Evolutionary conservation across 2,329 filamentous ascomycete genomes (phyloP), one percentile per base, ranked within the genome.

Genomic region (Ophiostoma sp.): DNA sequence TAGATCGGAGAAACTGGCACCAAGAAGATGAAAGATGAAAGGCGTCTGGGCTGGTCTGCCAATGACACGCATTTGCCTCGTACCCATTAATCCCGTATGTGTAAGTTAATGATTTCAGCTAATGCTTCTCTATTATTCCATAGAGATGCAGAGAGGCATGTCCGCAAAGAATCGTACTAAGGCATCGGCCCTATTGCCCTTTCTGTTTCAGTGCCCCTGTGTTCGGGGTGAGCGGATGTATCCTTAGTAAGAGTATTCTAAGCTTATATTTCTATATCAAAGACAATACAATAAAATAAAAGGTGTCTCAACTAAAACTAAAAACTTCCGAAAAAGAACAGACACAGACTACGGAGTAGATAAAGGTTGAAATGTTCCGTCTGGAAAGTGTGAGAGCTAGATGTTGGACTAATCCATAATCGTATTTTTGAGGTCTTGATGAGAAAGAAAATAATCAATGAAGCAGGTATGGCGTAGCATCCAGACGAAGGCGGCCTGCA

Each of bases 111-210:
- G 49, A 27, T 55, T n/a, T 27, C 27, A 27, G 18, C 49, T 55
- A 55, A n/a, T 55, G 18, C 49, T 55, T 55, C 49, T 55, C 18
- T 55, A 27, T 2, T 55, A n/a, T 18, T 4, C 18, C 27, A 36
- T 55, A n/a, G 49, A 55, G 49, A 27, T 55, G 18, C 49, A 55
- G 18, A 55, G n/a, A 27, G n/a, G 49, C 18, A 18, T 27, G n/a
- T 55, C 49, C 49, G 49, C 49, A 27, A 2, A 2, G 27, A 27
- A 27, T 27, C 27, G 27, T 27, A 27, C 27, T 27, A 2, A 27
- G 49, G 14, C 49, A n/a, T 55, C 49, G 49, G 49, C 49, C 18
- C n/a, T 55, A 55, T 55, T 55, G n/a, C 49, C 49, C 18, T 55
- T 55, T 55, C 49, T 27, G 49, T 55, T 55, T 47, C 45, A 14